phyloP scores from a whole-genome alignment of 2,329 filamentous ascomycete genomes.

The Tolypocladium nubicola region DNA sequence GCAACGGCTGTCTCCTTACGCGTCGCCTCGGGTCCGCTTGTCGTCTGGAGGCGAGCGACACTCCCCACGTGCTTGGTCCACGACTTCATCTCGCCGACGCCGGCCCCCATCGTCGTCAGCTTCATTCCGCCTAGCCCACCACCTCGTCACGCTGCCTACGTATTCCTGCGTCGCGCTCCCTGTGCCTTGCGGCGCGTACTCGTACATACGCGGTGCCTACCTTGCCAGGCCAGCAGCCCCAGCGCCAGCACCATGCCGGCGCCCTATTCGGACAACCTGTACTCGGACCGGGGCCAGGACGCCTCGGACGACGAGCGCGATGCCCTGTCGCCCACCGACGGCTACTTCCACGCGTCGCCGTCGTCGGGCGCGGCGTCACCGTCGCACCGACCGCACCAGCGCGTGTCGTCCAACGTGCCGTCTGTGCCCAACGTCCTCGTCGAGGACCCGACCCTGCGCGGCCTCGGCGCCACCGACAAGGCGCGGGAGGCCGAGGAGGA shows the following conservation, averaged over 20 bases:
- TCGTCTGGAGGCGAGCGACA: neutral
- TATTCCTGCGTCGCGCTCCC: neutral
- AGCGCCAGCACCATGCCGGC: slow-evolving; percentile 25
- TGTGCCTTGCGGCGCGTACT: no score
- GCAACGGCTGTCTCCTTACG: neutral
- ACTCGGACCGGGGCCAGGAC: slow-evolving; percentile 21
- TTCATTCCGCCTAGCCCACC: slow-evolving; percentile 1
- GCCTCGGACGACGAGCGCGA: slow-evolving; percentile 26
- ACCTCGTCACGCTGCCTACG: neutral
- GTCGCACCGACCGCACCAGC: slow-evolving; percentile 11
- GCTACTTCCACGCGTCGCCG: slow-evolving; percentile 36
- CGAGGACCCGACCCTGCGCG: slow-evolving; percentile 33
- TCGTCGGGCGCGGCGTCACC: slow-evolving; percentile 19
- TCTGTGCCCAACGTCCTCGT: slow-evolving; percentile 37
- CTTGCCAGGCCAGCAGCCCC: no score
- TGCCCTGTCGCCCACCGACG: slow-evolving; percentile 38
- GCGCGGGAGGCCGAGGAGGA: slow-evolving; percentile 33
- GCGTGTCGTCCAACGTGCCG: slow-evolving; percentile 25
- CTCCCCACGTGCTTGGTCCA: no score
- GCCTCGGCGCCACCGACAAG: slow-evolving; percentile 25
- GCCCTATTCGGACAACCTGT: slow-evolving; percentile 37
- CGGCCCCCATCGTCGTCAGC: neutral
- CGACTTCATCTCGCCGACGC: neutral
- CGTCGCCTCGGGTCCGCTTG: neutral
- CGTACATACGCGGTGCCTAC: no score